phyloP scores from a whole-genome alignment of 371 early-diverging fungal genomes.

The Funneliformis caledonium region DNA sequence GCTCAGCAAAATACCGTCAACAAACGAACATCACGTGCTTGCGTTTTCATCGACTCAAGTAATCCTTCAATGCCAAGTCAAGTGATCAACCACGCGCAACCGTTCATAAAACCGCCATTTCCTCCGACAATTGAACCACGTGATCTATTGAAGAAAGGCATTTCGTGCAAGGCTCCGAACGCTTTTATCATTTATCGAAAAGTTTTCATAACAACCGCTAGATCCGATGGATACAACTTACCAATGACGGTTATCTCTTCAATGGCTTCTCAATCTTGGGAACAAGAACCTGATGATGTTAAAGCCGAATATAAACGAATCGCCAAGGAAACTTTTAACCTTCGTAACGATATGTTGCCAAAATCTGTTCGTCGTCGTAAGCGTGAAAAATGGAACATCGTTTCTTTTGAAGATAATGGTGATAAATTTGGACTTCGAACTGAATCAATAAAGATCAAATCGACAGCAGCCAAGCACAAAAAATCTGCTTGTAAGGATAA shows the following conservation, averaged over 20 bases:
- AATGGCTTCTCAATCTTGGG: conserved; percentile 38
- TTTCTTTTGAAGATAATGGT: background rate
- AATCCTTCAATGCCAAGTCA: conserved; percentile 30
- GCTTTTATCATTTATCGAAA: conserved; percentile 38
- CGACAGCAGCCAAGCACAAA: background rate
- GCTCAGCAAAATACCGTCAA: background rate
- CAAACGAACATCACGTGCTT: conserved; percentile 15
- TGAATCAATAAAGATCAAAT: background rate
- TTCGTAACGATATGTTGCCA: conserved; percentile 21
- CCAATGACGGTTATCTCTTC: conserved; percentile 40
- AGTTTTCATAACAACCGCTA: conserved; percentile 7
- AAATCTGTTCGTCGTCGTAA: background rate
- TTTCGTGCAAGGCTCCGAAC: conserved; percentile 25
- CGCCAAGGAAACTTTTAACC: conserved; percentile 25
- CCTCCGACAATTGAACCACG: conserved; percentile 20
- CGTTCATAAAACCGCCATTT: conserved; percentile 20
- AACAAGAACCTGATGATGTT: conserved; percentile 20
- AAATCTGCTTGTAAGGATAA: background rate
- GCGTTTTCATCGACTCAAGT: conserved; percentile 35
- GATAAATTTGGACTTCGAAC: background rate
- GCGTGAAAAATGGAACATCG: conserved; percentile 19
- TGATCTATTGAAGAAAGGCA: conserved; percentile 20
- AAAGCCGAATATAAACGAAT: conserved; percentile 29
- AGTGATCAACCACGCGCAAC: conserved; percentile 19
- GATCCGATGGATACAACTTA: conserved; percentile 12